Base-by-base conservation (phyloP, 306 rosid genomes). In the Hippophae tibetana region DNA sequence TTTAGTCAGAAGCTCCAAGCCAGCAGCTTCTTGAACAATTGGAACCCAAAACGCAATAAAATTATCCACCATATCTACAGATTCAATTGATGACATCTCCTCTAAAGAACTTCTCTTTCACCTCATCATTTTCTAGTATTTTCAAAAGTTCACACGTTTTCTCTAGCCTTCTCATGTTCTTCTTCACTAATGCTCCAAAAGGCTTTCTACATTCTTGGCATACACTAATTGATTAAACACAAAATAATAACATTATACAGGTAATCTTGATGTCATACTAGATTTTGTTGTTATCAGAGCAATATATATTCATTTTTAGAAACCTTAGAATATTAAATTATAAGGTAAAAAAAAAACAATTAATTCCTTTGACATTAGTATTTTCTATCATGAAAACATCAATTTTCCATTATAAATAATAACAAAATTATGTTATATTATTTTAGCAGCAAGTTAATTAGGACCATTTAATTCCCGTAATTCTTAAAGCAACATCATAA, bases 71-170 rank as follows among this genome's bases (percentile, higher is more conserved):
- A 83, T 77, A 52, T 80, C 85, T 5, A 76, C 76, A 1, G 72
- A 8, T 5, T 76, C 81, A 38, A 78, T 4, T 18, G 18, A 18
- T 18, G 2, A 26, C 73, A 9, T 77, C 63, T 62, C 84, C 86
- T 13, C 80, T 83, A 61, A 83, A 76, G 42, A 74, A 83, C 60
- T 42, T 60, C 23, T 43, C 77, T n/a, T 74, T 69, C 10, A 83
- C 41, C 64, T n/a, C n/a, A n/a, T 79, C 81, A 5, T 71, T 55
- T 59, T 83, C 78, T 2, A 82, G 74, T 60, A 62, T 44, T 13
- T 65, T 41, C 5, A 78, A 57, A 18, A 47, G 49, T 57, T 70
- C 78, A 5, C 5, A 5, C 7, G 53, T 49, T 54, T 74, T 80
- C 46, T 65, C 74, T n/a, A 5, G 44, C 74, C 41, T 77, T 73